phyloP scores from a whole-genome alignment of 441 rosid genomes.

The Croton setiger region DNA sequence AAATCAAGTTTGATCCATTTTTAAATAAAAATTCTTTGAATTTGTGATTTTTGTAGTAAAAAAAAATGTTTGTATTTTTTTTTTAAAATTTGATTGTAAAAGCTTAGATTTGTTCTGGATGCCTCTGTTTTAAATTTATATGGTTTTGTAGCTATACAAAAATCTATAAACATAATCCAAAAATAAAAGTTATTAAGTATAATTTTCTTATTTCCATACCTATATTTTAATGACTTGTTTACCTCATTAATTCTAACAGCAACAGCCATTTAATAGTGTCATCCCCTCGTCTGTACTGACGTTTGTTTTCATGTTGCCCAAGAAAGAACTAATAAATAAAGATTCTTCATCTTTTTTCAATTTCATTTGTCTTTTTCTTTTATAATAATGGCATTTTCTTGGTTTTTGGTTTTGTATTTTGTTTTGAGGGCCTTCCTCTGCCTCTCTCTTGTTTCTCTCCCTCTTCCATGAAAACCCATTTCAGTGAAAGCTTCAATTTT shows the following conservation, averaged over 20 bases:
- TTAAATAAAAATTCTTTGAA: too few species aligned
- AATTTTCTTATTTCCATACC: not conserved
- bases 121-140: too few species aligned
- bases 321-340: conserved; percentile 1
- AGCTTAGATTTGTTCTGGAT: too few species aligned
- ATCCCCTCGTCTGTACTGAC: not conserved
- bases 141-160: too few species aligned
- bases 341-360: conserved; percentile 16
- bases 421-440: not conserved
- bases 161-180: not conserved
- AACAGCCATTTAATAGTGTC: conserved; percentile 17
- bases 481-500: conserved; percentile 17
- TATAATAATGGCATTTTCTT: conserved; percentile 13
- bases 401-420: conserved; percentile 1
- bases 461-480: conserved; percentile 16
- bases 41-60: too few species aligned
- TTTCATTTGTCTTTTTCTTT: not conserved
- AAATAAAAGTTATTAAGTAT: too few species aligned
- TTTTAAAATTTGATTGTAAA: too few species aligned
- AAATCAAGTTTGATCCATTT: too few species aligned
- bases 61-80: too few species aligned
- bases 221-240: not conserved
- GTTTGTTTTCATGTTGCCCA: conserved; percentile 14
- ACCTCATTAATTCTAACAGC: conserved; percentile 4
- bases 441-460: conserved; percentile 4